A percentile compares a stretch with the other conserved stretches of the same genome.
Conservation (phyloP, 2,329 filamentous ascomycete genomes). For the Aspergillus neotritici region DNA sequence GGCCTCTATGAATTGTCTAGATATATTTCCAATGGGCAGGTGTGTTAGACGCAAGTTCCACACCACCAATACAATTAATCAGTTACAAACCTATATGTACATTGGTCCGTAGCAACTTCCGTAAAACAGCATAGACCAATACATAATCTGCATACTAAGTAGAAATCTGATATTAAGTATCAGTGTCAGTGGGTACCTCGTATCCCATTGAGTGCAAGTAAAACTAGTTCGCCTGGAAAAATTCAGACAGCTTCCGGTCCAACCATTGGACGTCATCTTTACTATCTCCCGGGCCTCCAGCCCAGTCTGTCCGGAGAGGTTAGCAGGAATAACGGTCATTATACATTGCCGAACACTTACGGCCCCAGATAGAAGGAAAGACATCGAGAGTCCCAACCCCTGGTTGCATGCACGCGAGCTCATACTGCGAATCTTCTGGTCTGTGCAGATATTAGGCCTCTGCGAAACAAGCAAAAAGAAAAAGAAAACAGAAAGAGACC, state of each 20-base stretch:
- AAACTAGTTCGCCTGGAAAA: slow-evolving; percentile 39
- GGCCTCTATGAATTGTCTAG: too few species aligned
- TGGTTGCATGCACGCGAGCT: slow-evolving; percentile 58
- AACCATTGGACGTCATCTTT: slow-evolving; percentile 68
- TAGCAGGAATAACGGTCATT: slow-evolving; percentile 3
- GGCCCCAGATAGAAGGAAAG: slow-evolving; percentile 61
- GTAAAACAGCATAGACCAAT: too few species aligned
- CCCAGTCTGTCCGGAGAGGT: slow-evolving; percentile 44
- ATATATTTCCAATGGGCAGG: too few species aligned
- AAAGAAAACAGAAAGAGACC: slow-evolving; percentile 17
- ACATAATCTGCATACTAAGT: too few species aligned
- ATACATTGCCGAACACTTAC: slow-evolving; percentile 35
- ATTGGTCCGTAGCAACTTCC: too few species aligned
- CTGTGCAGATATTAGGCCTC: slow-evolving; percentile 32
- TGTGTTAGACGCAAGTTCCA: too few species aligned
- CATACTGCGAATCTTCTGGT: slow-evolving; percentile 70
- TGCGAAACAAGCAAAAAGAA: not conserved
- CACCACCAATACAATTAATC: too few species aligned
- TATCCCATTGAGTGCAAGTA: too few species aligned
- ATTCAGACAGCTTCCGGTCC: slow-evolving; percentile 54
- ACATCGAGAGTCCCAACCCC: slow-evolving; percentile 52
- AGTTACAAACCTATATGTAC: too few species aligned
- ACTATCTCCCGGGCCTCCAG: slow-evolving; percentile 65
- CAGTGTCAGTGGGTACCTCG: not conserved
- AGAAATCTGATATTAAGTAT: not conserved